Evolutionary conservation across 331 rosid species (phyloP), one percentile per base, ranked within the genome.

Genomic region (Quercus lobata): DNA sequence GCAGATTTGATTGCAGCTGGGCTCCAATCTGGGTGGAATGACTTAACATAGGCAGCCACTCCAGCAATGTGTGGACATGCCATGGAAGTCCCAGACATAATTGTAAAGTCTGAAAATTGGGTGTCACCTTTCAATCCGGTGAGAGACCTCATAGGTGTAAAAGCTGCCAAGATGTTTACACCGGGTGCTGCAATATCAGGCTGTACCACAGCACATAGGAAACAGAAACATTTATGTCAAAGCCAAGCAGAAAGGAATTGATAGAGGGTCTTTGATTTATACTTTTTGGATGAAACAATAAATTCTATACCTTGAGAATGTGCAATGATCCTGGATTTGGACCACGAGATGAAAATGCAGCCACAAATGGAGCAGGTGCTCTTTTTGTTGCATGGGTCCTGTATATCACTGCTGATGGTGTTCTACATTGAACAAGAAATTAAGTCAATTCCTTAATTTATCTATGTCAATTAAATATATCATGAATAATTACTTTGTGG

Each of bases 41-140:
- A 93, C 69, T 95, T 95, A 6, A 93, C 86, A 74, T 95, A 95
- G 35, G 98, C 97, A 5, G 97, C 96, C 44, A 85, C 90, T 18
- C 96, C 99, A 21, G 96, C 88, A 24, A 85, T 93, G 75, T 95
- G 99, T 18, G 99, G 99, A 69, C 99, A 95, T 7, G 99, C 76
- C 97, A 95, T 95, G 77, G 99, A 93, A 88, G 97, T 93, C 35
- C 98, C 98, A 6, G 96, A 91, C 98, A 93, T 84, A 61, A 95
- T 72, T 10, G 92, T 88, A 56, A 91, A 95, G 74, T 90, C 87
- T 7, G 98, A 95, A 81, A 84, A 93, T 76, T 84, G 97, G 0
- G 90, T 91, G 82, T 95, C 99, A 5, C 93, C 98, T 74, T 83
- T 62, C 57, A 60, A 72, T 41, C 97, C 98, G 30, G 96, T 91